phyloP scores from a whole-genome alignment of 257 asterid species.

The Solanum chaucha region DNA sequence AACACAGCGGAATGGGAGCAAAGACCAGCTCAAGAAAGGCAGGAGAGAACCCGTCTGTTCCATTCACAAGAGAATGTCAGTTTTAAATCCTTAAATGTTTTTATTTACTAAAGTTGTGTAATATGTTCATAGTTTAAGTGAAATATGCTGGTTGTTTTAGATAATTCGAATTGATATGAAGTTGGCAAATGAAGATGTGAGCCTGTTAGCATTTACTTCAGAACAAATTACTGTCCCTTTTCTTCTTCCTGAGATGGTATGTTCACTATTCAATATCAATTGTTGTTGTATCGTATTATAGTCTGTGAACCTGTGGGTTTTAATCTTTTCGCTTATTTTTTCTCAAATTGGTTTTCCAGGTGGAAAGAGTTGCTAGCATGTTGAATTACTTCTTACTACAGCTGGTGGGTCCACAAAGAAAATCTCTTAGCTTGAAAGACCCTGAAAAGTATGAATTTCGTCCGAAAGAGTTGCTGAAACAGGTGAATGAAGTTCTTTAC shows the following conservation, averaged over 20 bases:
- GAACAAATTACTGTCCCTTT: conserved; percentile 92
- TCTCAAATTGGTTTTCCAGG: conserved; percentile 33
- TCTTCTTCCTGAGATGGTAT: conserved; percentile 93
- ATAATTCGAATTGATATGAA: conserved; percentile 94
- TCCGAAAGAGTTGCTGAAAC: conserved; percentile 78
- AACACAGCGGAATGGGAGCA: conserved; percentile 88
- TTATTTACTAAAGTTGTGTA: conserved; percentile 2
- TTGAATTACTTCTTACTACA: conserved; percentile 85
- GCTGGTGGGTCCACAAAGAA: conserved; percentile 96
- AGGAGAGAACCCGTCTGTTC: conserved; percentile 91
- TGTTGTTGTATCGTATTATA: background rate
- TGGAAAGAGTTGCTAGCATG: conserved; percentile 98
- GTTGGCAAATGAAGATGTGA: conserved; percentile 95
- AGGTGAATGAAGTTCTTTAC: conserved; percentile 31
- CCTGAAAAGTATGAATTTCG: conserved; percentile 97
- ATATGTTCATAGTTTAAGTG: conserved; percentile 2
- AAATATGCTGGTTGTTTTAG: conserved; percentile 26
- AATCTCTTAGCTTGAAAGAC: conserved; percentile 87
- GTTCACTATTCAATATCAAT: background rate
- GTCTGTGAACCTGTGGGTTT: background rate
- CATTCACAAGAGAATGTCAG: conserved; percentile 96
- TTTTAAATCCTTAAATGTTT: conserved; percentile 5
- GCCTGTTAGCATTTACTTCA: conserved; percentile 85
- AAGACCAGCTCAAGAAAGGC: conserved; percentile 87
- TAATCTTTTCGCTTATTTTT: background rate